phyloP scores from a whole-genome alignment of 2,329 filamentous ascomycete species.

The Fusarium annulatum region DNA sequence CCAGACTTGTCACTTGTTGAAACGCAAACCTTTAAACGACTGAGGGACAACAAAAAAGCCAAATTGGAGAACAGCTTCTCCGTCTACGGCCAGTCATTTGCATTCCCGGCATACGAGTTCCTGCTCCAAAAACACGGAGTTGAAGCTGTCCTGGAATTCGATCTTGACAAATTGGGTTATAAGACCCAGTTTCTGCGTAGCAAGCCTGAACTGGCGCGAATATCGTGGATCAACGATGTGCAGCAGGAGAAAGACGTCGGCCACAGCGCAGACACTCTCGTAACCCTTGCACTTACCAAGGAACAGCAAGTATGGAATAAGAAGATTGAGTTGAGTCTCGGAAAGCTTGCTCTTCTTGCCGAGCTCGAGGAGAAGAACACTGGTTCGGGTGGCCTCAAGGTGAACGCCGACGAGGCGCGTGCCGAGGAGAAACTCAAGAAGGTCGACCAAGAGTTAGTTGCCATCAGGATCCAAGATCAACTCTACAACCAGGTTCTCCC shows the following conservation, averaged over 20 bases:
- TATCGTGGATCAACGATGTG: conserved; percentile 97
- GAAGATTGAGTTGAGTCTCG: conserved; percentile 90
- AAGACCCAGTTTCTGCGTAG: conserved; percentile 83
- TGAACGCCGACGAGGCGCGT: conserved; percentile 49
- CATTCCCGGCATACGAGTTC: conserved; percentile 82
- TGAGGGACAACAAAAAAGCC: conserved; percentile 57
- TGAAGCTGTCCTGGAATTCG: conserved; percentile 75
- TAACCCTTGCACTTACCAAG: conserved; percentile 74
- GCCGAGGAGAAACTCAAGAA: conserved; percentile 60
- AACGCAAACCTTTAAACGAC: conserved; percentile 45
- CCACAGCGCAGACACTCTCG: conserved; percentile 76
- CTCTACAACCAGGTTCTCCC: conserved; percentile 78
- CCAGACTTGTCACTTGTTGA: conserved; percentile 46
- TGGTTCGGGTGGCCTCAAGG: conserved; percentile 53
- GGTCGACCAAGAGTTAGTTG: conserved; percentile 71
- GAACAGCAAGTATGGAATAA: conserved; percentile 91
- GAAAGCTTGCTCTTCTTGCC: conserved; percentile 82
- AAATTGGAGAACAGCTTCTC: conserved; percentile 67
- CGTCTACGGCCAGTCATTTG: conserved; percentile 73
- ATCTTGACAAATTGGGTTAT: conserved; percentile 73
- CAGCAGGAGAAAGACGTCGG: conserved; percentile 79
- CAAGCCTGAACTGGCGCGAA: conserved; percentile 76
- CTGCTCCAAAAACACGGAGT: conserved; percentile 76
- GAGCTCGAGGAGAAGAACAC: conserved; percentile 55
- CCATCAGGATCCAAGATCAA: conserved; percentile 83